phyloP scores from a whole-genome alignment of 192 early-diverging fungal genomes.

The Coemansia sp. region DNA sequence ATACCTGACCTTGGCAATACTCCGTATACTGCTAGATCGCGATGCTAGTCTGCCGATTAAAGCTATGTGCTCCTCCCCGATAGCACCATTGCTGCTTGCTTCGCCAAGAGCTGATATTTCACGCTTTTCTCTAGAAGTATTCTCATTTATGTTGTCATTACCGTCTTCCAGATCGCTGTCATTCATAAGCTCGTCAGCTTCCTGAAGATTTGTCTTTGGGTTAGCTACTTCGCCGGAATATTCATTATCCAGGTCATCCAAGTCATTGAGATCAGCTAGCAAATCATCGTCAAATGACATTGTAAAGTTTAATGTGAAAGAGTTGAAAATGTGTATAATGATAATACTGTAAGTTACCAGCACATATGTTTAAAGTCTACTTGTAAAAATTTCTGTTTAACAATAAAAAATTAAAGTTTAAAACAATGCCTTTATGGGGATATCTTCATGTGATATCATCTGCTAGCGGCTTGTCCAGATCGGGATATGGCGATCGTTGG shows the following conservation, averaged over 20 bases:
- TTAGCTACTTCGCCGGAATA: conserved; percentile 41
- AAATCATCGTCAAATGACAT: conserved; percentile 85
- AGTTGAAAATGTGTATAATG: neutral
- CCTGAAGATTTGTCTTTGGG: neutral
- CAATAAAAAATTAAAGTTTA: neutral
- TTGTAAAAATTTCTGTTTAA: neutral
- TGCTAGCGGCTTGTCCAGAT: conserved; percentile 17
- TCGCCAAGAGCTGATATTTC: conserved; percentile 55
- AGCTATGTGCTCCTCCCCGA: conserved; percentile 47
- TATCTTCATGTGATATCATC: neutral
- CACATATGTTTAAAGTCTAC: neutral
- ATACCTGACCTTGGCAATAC: conserved; percentile 63
- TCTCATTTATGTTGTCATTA: neutral
- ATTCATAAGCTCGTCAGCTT: neutral
- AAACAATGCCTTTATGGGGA: neutral
- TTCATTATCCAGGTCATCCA: conserved; percentile 64
- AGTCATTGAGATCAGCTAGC: conserved; percentile 76
- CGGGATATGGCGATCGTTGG: conserved; percentile 30
- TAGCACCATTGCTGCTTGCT: conserved; percentile 50
- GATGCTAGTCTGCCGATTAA: conserved; percentile 30
- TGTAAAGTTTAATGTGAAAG: no score
- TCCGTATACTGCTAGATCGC: conserved; percentile 55
- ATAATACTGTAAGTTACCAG: neutral
- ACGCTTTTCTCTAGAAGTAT: conserved; percentile 20
- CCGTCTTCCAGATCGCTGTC: conserved; percentile 23